phyloP scores from a whole-genome alignment of 495 filamentous ascomycete genomes.

The Barbatosphaeria neglecta region DNA sequence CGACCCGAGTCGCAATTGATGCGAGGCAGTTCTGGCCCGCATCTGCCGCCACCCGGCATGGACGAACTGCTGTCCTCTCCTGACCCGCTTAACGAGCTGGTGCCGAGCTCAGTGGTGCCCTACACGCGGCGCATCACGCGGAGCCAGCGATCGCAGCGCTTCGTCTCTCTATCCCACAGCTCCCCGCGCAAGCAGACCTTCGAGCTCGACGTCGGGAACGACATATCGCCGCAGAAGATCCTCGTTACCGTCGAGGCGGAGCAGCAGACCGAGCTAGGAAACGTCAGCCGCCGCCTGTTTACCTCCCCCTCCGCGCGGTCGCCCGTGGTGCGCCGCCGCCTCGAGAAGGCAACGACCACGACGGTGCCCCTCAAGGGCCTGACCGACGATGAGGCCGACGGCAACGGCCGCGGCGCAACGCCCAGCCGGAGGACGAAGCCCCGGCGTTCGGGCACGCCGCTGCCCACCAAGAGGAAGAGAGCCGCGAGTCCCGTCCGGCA shows the following conservation, averaged over 20 bases:
- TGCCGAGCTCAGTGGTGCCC: conserved; percentile 16
- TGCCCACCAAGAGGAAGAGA: conserved; percentile 27
- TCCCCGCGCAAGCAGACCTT: conserved; percentile 43
- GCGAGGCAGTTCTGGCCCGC: background rate
- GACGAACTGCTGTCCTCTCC: conserved; percentile 33
- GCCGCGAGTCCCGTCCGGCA: conserved; percentile 25
- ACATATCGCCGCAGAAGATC: conserved; percentile 36
- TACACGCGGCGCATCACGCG: conserved; percentile 14
- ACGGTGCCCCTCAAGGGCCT: conserved; percentile 40
- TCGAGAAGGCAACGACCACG: conserved; percentile 24
- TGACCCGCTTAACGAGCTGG: conserved; percentile 32
- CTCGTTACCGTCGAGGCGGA: conserved; percentile 43
- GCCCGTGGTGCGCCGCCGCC: conserved; percentile 7
- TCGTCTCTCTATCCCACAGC: conserved; percentile 13
- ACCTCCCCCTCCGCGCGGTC: conserved; percentile 19
- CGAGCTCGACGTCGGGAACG: conserved; percentile 39
- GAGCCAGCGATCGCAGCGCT: conserved; percentile 15
- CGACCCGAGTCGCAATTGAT: background rate
- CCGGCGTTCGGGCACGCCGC: conserved; percentile 27
- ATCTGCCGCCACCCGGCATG: conserved; percentile 14
- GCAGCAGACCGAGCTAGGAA: conserved; percentile 11
- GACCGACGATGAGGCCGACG: conserved; percentile 26
- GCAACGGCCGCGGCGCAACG: conserved; percentile 20
- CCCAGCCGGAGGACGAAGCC: conserved; percentile 25
- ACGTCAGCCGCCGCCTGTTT: conserved; percentile 28